A percentile compares a stretch with the other conserved stretches of the same genome.
Evolutionary conservation across 306 rosid species (phyloP).

Genomic region (Chamaecrista fasciculata): DNA sequence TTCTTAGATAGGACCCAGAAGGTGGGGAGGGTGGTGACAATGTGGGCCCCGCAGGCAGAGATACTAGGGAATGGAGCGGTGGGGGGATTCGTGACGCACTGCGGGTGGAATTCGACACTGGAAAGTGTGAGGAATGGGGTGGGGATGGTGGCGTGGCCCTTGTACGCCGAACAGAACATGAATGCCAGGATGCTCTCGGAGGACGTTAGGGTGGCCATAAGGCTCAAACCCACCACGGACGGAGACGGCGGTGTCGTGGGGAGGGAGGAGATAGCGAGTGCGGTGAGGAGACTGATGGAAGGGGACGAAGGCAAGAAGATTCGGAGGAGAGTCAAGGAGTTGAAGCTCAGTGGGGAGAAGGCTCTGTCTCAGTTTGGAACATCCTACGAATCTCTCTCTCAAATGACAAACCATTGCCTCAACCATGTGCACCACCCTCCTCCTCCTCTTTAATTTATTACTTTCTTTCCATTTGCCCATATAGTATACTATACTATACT

Average conservation of each 20-base stretch:
- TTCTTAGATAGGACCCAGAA: conserved; percentile 36
- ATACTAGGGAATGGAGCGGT: conserved; percentile 44
- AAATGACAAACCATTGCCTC: conserved; percentile 15
- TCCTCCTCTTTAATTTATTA: no score
- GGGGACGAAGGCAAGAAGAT: conserved; percentile 29
- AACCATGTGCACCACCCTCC: background rate
- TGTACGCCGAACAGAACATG: conserved; percentile 66
- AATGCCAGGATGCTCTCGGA: conserved; percentile 44
- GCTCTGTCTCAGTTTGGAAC: conserved; percentile 36
- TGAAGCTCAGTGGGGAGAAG: conserved; percentile 28
- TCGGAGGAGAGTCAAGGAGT: conserved; percentile 26
- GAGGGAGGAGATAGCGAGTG: conserved; percentile 36
- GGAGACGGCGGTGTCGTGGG: conserved; percentile 30
- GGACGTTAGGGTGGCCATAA: conserved; percentile 45
- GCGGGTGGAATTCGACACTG: conserved; percentile 51
- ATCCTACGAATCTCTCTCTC: conserved; percentile 34
- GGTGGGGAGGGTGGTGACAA: conserved; percentile 34
- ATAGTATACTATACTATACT: no score
- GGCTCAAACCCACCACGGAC: conserved; percentile 18
- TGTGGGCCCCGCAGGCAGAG: conserved; percentile 58
- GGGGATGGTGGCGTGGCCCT: conserved; percentile 71
- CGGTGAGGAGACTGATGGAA: conserved; percentile 50
- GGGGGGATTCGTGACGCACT: conserved; percentile 52
- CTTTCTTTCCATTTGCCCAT: no score
- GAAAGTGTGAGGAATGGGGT: conserved; percentile 50